These are phyloP conservation scores for Paralagenidium karlingii DNA, from an alignment of 352 stramenopile genomes.

Conservation along the genomic window DNA sequence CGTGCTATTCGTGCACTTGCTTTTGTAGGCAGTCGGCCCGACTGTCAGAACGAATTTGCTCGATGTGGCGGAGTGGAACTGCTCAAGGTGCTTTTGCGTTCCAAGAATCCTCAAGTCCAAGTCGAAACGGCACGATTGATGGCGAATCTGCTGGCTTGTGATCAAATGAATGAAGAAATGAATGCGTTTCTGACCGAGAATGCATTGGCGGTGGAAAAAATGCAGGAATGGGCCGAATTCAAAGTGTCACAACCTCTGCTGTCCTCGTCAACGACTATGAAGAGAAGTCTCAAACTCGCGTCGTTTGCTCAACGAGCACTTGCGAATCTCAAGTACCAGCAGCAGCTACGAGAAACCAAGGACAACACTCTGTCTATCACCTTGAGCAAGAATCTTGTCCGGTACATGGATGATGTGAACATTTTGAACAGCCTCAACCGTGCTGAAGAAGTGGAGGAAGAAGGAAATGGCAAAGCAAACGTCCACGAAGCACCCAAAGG, in stretches of 20 bases:
- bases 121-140: constrained; percentile 44
- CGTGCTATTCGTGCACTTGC: constrained; percentile 43
- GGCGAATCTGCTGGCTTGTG: constrained; percentile 50
- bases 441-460: constrained; percentile 26
- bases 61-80: constrained; percentile 36
- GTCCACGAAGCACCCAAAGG: constrained; percentile 34
- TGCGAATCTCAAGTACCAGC: too few species aligned
- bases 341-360: too few species aligned
- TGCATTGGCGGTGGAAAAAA: too few species aligned
- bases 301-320: constrained; percentile 17
- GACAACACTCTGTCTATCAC: too few species aligned
- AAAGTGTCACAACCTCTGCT: too few species aligned
- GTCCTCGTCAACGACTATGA: too few species aligned
- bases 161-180: constrained; percentile 22
- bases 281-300: too few species aligned
- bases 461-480: constrained; percentile 33
- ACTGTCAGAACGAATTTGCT: constrained; percentile 42
- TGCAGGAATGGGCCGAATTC: too few species aligned
- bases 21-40: constrained; percentile 33
- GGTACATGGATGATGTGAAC: too few species aligned
- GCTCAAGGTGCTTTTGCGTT: constrained; percentile 31
- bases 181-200: constrained; percentile 21
- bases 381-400: too few species aligned
- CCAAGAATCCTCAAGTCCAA: constrained; percentile 28
- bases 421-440: too few species aligned